Evolutionary conservation across 164 flowering plant species (phyloP), one percentile per base, ranked within the genome.

Genomic region (Buxus sempervirens): DNA sequence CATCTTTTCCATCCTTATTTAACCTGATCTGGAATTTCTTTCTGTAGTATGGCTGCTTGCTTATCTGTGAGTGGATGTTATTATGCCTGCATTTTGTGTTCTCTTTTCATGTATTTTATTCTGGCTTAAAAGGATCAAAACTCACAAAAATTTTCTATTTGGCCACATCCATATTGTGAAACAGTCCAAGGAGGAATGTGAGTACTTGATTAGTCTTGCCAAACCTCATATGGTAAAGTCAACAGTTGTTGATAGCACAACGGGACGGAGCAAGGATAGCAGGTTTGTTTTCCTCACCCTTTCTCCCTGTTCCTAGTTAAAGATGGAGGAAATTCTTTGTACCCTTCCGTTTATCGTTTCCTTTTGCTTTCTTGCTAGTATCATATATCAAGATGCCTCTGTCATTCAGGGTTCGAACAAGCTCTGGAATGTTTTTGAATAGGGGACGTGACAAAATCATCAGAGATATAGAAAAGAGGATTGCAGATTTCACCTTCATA

Each of bases 251-350:
- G 98, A 94, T 77, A 82, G 83, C 69, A 63, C 64, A 64, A 91
- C 97, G 58, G 98, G 98, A 65, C 80, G 81, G 87, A 94, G 96
- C 62, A 88, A 71, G 78, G 95, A 91, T 73, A 91, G 97, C 90
- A 87, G 93, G 98, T 91, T 19, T 62, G 63, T 60, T 58, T 32
- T 72, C 28, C 1, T 36, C 38, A 48, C 56, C 66, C 51, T 58
- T 45, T 45, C n/a, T 45, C 14, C 12, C 51, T 4, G 14, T 45
- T 32, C 16, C 45, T 38, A 45, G 51, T 45, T 45, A 45, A 10
- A 15, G 5, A 45, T 45, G 9, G 12, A 45, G 18, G 12, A n/a
- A n/a, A n/a, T n/a, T n/a, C n/a, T n/a, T n/a, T n/a, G n/a, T n/a
- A n/a, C n/a, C n/a, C n/a, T n/a, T n/a, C n/a, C n/a, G n/a, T n/a